Evolutionary conservation across 306 rosid species (phyloP).

Genomic region (Gleditsia sinensis): DNA sequence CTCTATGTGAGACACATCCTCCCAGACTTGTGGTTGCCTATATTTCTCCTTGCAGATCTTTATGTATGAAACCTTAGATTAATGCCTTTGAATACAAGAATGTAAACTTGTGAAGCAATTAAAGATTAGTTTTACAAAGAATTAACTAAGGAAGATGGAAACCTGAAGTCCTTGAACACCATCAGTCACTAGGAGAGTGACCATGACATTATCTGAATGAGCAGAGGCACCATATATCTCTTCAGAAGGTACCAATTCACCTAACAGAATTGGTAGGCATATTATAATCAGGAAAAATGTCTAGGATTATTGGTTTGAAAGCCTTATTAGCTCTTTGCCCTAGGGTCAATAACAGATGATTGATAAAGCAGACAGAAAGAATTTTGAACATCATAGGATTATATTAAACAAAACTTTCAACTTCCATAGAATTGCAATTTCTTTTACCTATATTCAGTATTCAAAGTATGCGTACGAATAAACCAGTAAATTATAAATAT

Average conservation of each 20-base stretch:
- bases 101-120: slow-evolving; percentile 6
- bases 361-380: not conserved
- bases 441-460: not conserved
- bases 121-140: not conserved
- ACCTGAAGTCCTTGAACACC: slow-evolving; percentile 92
- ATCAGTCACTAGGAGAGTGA: slow-evolving; percentile 70
- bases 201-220: slow-evolving; percentile 86
- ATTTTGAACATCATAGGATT: not conserved
- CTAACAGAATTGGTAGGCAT: slow-evolving; percentile 39
- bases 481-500: not conserved
- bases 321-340: not conserved
- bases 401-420: not conserved
- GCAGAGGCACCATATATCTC: slow-evolving; percentile 74
- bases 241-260: slow-evolving; percentile 57
- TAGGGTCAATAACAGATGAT: not conserved
- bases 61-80: slow-evolving; percentile 7
- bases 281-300: slow-evolving; percentile 11
- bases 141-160: slow-evolving; percentile 34
- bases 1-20: slow-evolving; percentile 68
- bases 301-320: slow-evolving; percentile 13
- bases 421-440: slow-evolving; percentile 8
- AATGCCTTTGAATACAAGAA: slow-evolving; percentile 19
- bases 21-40: slow-evolving; percentile 80
- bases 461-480: slow-evolving; percentile 2
- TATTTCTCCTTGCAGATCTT: slow-evolving; percentile 79